Evolutionary conservation across 208 protist species (phyloP).

Genomic region (Acanthamoeba lenticulata): DNA sequence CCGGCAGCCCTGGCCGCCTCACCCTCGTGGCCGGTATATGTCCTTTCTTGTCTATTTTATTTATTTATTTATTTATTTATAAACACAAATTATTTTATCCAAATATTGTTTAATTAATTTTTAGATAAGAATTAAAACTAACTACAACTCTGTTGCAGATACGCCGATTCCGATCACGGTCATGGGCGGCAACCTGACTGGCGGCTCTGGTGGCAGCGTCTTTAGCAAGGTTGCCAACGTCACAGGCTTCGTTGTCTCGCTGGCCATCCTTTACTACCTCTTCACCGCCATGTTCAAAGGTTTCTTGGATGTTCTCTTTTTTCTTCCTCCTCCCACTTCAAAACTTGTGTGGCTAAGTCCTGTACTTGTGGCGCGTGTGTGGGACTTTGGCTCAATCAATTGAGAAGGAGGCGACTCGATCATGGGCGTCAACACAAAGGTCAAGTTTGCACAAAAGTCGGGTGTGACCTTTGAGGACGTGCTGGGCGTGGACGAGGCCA

Average conservation of each 20-base stretch:
- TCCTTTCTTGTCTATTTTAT: neutral
- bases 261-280: slow-evolving; percentile 15
- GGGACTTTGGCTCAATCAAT: neutral
- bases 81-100: too few species aligned
- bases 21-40: neutral
- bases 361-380: too few species aligned
- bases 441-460: slow-evolving; percentile 39
- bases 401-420: slow-evolving; percentile 2
- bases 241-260: neutral
- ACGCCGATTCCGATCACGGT: slow-evolving; percentile 18
- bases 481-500: slow-evolving; percentile 71
- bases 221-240: neutral
- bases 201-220: neutral
- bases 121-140: too few species aligned
- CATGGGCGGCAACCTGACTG: neutral
- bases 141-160: too few species aligned
- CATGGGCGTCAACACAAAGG: slow-evolving; percentile 50
- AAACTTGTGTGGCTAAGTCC: too few species aligned
- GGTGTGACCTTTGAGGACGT: slow-evolving; percentile 48
- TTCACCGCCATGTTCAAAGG: slow-evolving; percentile 28
- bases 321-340: too few species aligned
- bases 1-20: neutral
- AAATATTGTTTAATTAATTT: neutral
- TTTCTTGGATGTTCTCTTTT: neutral
- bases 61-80: neutral